phyloP scores from a whole-genome alignment of 1,139 yeast species.

The Saccharomyces pastorianus region DNA sequence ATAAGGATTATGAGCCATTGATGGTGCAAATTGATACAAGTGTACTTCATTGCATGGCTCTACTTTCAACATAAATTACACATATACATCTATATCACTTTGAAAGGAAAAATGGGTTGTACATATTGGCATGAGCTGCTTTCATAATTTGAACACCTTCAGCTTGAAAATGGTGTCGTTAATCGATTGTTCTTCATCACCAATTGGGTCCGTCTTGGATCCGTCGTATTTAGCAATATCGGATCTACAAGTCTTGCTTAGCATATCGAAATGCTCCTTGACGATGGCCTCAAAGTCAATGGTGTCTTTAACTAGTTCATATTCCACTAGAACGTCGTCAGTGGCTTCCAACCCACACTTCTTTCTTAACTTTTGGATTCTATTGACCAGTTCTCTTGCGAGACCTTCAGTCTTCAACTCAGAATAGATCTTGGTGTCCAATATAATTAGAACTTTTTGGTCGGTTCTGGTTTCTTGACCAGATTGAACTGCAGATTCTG shows the following conservation, averaged over 20 bases:
- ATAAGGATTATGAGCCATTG: neutral
- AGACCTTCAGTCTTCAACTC: slow-evolving; percentile 89
- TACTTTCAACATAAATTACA: slow-evolving; percentile 1
- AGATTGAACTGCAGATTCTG: slow-evolving; percentile 48
- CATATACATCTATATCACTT: neutral
- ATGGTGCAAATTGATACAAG: neutral
- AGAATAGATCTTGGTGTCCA: slow-evolving; percentile 81
- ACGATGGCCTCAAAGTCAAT: slow-evolving; percentile 61
- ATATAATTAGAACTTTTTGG: slow-evolving; percentile 76
- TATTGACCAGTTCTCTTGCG: slow-evolving; percentile 92
- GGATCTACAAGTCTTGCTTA: slow-evolving; percentile 67
- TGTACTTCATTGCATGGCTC: neutral
- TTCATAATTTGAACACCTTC: slow-evolving; percentile 54
- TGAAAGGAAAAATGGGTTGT: neutral
- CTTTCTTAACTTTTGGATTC: slow-evolving; percentile 96
- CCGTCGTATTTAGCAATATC: slow-evolving; percentile 34
- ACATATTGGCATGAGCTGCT: neutral
- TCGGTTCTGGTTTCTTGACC: slow-evolving; percentile 86
- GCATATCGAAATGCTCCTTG: slow-evolving; percentile 53
- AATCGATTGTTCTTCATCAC: slow-evolving; percentile 85
- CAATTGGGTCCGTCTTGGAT: slow-evolving; percentile 44
- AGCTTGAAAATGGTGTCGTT: slow-evolving; percentile 77
- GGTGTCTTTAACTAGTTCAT: slow-evolving; percentile 61
- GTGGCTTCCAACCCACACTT: slow-evolving; percentile 92
- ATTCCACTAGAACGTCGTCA: slow-evolving; percentile 87